Conservation (phyloP, 768 basidiomycete genomes). For the Termitomyces sp. region DNA sequence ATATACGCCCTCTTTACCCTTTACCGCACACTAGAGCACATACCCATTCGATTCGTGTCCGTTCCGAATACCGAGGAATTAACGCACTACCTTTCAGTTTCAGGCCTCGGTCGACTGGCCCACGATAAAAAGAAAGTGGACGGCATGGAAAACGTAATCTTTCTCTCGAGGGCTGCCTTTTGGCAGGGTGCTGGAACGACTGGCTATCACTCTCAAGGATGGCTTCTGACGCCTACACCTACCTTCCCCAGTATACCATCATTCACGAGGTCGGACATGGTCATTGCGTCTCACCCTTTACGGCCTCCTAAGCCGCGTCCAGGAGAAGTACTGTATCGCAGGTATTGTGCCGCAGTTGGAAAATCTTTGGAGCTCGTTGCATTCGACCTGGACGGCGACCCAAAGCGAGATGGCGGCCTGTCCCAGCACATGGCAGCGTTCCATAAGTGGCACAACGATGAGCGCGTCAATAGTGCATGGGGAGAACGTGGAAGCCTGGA, state of each 20-base stretch:
- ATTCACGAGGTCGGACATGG: conserved; percentile 42
- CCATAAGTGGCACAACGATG: conserved; percentile 47
- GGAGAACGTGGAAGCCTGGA: conserved; percentile 41
- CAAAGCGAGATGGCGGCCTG: conserved; percentile 16
- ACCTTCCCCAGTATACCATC: conserved; percentile 34
- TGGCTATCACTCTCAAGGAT: conserved; percentile 26
- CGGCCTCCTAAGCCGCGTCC: conserved; percentile 42
- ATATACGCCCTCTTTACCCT: conserved; percentile 39
- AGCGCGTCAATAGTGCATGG: conserved; percentile 45
- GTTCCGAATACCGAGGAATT: conserved; percentile 29
- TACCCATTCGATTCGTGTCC: conserved; percentile 33
- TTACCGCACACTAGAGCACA: conserved; percentile 34
- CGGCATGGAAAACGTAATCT: conserved; percentile 23
- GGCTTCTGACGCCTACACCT: conserved; percentile 20
- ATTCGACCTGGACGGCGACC: conserved; percentile 28
- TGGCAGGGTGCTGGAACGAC: conserved; percentile 49
- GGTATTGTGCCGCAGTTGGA: conserved; percentile 29
- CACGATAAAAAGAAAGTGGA: conserved; percentile 13
- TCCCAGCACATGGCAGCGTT: conserved; percentile 40
- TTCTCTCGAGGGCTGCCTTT: conserved; percentile 40
- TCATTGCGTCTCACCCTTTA: conserved; percentile 50
- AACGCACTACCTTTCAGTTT: conserved; percentile 31
- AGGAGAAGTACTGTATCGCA: conserved; percentile 38
- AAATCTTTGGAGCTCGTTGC: conserved; percentile 28
- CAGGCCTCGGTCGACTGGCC: conserved; percentile 31